These are phyloP conservation scores for Solanum sitiens DNA, from an alignment of 257 asterid genomes.

Conservation along the genomic window DNA sequence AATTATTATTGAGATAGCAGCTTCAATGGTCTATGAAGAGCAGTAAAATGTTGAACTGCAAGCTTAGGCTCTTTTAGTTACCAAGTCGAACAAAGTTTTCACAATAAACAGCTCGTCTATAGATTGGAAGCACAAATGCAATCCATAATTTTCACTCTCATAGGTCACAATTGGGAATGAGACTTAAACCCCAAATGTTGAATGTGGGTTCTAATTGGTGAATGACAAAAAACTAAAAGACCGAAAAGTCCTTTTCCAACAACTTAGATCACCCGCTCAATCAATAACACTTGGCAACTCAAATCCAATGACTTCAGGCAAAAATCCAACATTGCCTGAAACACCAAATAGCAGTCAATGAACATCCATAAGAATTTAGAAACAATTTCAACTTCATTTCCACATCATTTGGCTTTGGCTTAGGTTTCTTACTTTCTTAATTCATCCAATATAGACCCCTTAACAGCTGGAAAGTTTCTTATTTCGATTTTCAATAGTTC, in stretches of 20 bases:
- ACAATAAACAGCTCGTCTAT: background rate
- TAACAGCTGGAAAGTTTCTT: background rate
- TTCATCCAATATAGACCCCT: background rate
- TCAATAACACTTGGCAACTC: background rate
- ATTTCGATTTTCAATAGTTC: background rate
- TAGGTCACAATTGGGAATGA: background rate
- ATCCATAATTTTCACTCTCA: background rate
- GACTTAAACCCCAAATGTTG: background rate
- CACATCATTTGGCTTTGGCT: background rate
- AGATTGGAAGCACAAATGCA: background rate
- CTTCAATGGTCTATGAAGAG: background rate
- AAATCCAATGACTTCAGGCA: background rate
- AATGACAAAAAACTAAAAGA: background rate
- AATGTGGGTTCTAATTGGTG: background rate
- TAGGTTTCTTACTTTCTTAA: background rate
- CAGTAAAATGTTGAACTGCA: background rate
- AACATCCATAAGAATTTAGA: background rate
- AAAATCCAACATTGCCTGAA: background rate
- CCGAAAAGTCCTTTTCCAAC: background rate
- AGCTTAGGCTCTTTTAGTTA: background rate
- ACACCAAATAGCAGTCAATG: background rate
- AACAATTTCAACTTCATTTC: background rate
- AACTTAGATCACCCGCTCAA: background rate
- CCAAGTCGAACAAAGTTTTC: background rate
- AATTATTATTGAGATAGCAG: background rate